Evolutionary conservation across 2,329 filamentous ascomycete species (phyloP).

Genomic region (Calonectria naviculata): DNA sequence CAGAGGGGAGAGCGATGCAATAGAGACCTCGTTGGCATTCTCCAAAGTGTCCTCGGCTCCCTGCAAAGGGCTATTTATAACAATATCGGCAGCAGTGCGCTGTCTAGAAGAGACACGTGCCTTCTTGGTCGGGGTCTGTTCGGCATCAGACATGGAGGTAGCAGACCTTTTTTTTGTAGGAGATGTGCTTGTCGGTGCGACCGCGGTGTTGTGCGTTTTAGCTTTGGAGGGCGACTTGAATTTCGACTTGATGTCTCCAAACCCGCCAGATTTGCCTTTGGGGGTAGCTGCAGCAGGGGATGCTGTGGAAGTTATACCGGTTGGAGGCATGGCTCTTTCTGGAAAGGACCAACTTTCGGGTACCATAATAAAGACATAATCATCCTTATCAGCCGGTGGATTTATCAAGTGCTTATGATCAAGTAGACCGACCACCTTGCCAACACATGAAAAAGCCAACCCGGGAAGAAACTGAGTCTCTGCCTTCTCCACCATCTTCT

Average conservation of each 20-base stretch:
- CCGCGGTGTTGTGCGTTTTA: neutral
- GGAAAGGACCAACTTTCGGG: neutral
- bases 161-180: neutral
- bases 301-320: neutral
- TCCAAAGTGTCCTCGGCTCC: no score
- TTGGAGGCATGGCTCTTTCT: neutral
- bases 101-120: neutral
- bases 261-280: neutral
- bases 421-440: neutral
- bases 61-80: neutral
- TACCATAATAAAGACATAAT: neutral
- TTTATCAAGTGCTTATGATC: neutral
- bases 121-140: neutral
- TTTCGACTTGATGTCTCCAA: neutral
- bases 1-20: no score
- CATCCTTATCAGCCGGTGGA: neutral
- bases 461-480: neutral
- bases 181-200: neutral
- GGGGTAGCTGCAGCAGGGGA: neutral
- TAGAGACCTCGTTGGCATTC: no score
- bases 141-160: neutral
- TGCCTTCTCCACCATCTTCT: neutral
- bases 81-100: neutral
- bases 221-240: neutral
- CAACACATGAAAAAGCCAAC: neutral